A percentile compares a stretch with the other conserved stretches of the same genome.
Evolutionary conservation across 148 eudicot species (phyloP).

Genomic region (Euryodendron excelsum): DNA sequence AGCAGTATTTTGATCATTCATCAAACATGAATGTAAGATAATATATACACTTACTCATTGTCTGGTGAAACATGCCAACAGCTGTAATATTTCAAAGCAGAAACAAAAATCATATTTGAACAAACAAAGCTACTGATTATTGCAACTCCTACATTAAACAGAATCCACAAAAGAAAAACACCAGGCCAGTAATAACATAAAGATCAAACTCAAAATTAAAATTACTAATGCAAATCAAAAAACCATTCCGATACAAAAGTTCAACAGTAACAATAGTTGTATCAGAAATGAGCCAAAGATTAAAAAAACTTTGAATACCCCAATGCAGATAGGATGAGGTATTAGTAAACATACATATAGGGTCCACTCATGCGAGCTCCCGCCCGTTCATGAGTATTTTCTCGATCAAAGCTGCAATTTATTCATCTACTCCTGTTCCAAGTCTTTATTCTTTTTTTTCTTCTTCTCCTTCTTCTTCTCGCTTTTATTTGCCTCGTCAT

Average conservation of each 20-base stretch:
- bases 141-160: background rate
- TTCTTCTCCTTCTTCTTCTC: too few species aligned
- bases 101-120: background rate
- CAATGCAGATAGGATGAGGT: background rate
- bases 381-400: too few species aligned
- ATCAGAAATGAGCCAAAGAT: background rate
- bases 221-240: background rate
- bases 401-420: background rate
- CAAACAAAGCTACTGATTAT: background rate
- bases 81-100: background rate
- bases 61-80: background rate
- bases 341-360: background rate
- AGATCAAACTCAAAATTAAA: background rate
- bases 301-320: background rate
- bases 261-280: background rate
- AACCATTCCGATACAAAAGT: background rate
- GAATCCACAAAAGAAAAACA: background rate
- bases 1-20: background rate
- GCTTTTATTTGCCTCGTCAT: too few species aligned
- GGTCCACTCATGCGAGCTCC: too few species aligned
- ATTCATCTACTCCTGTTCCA: too few species aligned
- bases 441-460: too few species aligned
- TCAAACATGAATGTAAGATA: too few species aligned
- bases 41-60: background rate
- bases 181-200: background rate